phyloP scores from a whole-genome alignment of 169 alveolate genomes.

The Plasmodium berghei region DNA sequence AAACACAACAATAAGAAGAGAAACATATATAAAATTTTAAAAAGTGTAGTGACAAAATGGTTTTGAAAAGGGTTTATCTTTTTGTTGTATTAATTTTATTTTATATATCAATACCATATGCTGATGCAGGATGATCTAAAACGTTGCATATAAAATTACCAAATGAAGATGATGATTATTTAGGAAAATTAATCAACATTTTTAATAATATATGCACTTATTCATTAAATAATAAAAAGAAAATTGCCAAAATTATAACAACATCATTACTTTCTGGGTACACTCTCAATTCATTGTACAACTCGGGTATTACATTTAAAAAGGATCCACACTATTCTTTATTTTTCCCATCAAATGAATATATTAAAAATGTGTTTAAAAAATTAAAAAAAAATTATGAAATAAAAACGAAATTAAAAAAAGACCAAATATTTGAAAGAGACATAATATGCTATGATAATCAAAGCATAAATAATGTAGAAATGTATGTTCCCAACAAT shows the following conservation, averaged over 20 bases:
- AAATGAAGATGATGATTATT: slow-evolving; percentile 74
- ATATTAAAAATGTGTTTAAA: slow-evolving; percentile 23
- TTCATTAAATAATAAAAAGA: slow-evolving; percentile 38
- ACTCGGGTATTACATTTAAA: slow-evolving; percentile 61
- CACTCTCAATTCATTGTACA: slow-evolving; percentile 49
- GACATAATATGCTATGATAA: background rate
- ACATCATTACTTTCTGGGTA: slow-evolving; percentile 57
- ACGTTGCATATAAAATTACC: slow-evolving; percentile 72
- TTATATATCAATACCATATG: slow-evolving; percentile 15
- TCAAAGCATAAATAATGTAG: slow-evolving; percentile 1
- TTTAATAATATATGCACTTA: slow-evolving; percentile 45
- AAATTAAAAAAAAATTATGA: slow-evolving; percentile 23
- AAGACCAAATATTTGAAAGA: slow-evolving; percentile 37
- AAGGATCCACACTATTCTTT: slow-evolving; percentile 71
- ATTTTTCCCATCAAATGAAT: slow-evolving; percentile 47
- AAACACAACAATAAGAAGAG: background rate
- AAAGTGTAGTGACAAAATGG: slow-evolving; percentile 6
- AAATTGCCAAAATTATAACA: slow-evolving; percentile 29
- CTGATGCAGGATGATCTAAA: slow-evolving; percentile 76
- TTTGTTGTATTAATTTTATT: slow-evolving; percentile 28
- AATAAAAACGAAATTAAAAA: slow-evolving; percentile 9
- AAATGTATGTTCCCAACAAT: slow-evolving; percentile 30
- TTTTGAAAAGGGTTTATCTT: slow-evolving; percentile 28
- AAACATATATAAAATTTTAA: background rate
- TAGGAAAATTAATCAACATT: slow-evolving; percentile 59